A percentile compares a stretch with the other conserved stretches of the same genome.
Evolutionary conservation across 768 basidiomycete species (phyloP).

Genomic region (Lactarius tabidus): DNA sequence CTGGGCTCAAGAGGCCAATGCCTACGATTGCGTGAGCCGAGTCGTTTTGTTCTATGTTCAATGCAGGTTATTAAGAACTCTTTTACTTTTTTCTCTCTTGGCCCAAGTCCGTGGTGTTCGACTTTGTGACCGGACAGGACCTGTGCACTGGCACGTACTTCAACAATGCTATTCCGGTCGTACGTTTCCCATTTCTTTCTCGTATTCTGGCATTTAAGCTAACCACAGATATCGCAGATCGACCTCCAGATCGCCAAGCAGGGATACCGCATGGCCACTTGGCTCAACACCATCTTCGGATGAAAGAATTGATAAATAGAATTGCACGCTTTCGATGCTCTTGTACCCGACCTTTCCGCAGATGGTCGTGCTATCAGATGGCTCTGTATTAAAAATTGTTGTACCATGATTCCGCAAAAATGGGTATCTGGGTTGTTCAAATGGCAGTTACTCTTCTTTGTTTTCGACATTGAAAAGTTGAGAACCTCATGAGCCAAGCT

Average conservation of each 20-base stretch:
- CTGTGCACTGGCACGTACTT: constrained; percentile 30
- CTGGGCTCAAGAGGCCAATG: constrained; percentile 32
- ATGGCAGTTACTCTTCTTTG: not conserved
- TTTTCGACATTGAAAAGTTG: not conserved
- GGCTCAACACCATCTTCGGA: constrained; percentile 29
- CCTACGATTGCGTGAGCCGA: constrained; percentile 31
- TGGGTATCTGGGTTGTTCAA: not conserved
- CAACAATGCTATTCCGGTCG: constrained; percentile 27
- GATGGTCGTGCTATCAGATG: not conserved
- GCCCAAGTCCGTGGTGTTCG: constrained; percentile 31
- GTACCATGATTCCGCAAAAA: not conserved
- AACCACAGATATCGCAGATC: constrained; percentile 23
- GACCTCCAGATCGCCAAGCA: constrained; percentile 33
- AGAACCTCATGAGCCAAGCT: not conserved
- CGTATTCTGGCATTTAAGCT: not conserved
- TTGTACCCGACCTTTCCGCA: not conserved
- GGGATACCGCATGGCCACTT: constrained; percentile 29
- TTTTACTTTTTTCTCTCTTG: too few species aligned
- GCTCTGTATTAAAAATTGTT: not conserved
- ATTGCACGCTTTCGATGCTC: not conserved
- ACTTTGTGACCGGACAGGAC: constrained; percentile 28
- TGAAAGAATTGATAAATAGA: not conserved
- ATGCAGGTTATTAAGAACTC: not conserved
- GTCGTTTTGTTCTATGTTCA: not conserved
- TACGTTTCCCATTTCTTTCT: constrained; percentile 5